Percentiles rank a stretch among this genome's conserved stretches.
Evolutionary conservation across 352 stramenopile species (phyloP).

Genomic region (Pythium insidiosum): DNA sequence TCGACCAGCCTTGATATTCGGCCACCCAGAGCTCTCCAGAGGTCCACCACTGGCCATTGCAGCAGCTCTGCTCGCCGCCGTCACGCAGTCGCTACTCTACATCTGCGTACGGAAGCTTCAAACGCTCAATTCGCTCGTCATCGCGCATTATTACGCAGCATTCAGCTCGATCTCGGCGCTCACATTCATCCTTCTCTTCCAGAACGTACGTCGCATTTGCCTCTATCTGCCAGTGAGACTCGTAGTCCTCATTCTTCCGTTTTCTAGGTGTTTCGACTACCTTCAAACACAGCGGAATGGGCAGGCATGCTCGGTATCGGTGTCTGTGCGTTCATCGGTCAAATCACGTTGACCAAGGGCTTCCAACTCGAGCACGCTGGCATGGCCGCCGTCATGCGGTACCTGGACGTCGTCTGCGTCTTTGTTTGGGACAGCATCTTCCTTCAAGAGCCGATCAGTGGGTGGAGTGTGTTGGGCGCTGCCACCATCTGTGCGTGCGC

Average conservation of each 20-base stretch:
- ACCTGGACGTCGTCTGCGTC: slow-evolving; percentile 58
- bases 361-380: slow-evolving; percentile 68
- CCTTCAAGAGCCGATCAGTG: slow-evolving; percentile 32
- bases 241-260: too few relatives aligned
- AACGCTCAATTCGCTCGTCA: slow-evolving; percentile 28
- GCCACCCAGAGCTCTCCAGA: slow-evolving; percentile 15
- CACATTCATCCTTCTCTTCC: slow-evolving; percentile 28
- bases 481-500: slow-evolving; percentile 31
- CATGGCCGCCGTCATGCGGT: slow-evolving; percentile 58
- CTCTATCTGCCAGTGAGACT: too few relatives aligned
- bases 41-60: slow-evolving; percentile 8
- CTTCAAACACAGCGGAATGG: slow-evolving; percentile 6
- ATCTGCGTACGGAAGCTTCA: slow-evolving; percentile 41
- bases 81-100: slow-evolving; percentile 44
- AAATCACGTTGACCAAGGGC: slow-evolving; percentile 55
- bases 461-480: slow-evolving; percentile 37
- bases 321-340: slow-evolving; percentile 45
- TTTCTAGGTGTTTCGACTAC: too few relatives aligned
- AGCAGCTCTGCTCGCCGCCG: slow-evolving; percentile 27
- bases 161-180: slow-evolving; percentile 26
- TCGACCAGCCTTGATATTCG: slow-evolving; percentile 31
- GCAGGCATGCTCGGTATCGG: too few relatives aligned
- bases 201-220: slow-evolving; percentile 20
- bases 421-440: slow-evolving; percentile 56
- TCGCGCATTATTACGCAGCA: slow-evolving; percentile 59